Evolutionary conservation across 225 moss, liverwort and hornwort species (phyloP), one percentile per base, ranked within the genome.

Genomic region (Marchantia paleacea): DNA sequence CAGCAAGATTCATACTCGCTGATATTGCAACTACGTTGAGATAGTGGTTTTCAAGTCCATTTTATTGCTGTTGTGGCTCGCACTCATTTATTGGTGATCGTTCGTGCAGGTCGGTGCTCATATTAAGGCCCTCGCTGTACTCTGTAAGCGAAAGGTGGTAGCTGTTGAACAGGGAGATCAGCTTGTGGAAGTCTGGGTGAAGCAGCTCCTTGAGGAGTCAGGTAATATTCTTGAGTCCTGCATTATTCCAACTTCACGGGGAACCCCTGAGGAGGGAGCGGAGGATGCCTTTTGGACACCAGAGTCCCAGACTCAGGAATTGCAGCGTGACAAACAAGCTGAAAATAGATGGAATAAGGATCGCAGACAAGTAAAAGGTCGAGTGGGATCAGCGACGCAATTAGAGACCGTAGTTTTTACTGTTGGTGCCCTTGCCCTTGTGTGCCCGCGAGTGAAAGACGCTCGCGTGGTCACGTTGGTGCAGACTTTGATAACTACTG

Each of bases 381-480:
- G 72, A 57, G 68, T 73, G n/a, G 80, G 26, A 70, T 79, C 81
- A 52, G 49, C 55, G 7, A 19, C 69, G 6, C 73, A 82, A 61
- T 74, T 88, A 61, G 83, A 80, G 78, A 90, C 86, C 20, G 90
- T 83, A 25, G 86, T 90, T 24, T 90, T 88, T 73, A 88, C 90
- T 47, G 72, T 85, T 13, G 90, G 90, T 77, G 86, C 84, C 58
- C 79, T 88, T 62, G 90, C 85, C 49, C 76, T 90, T 10, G 79
- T 76, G 30, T 90, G 88, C 63, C 90, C 90, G 22, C 83, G 85
- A 62, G 86, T 80, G 62, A 88, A 85, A 80, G 82, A 81, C 52
- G 81, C 79, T 74, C 81, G 83, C n/a, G 84, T 86, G 52, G 85
- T 88, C 25, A 81, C 86, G 9, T 72, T 90, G 78, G 83, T 90